A percentile compares a stretch with the other conserved stretches of the same genome.
phyloP scores from a whole-genome alignment of 768 basidiomycete genomes.

The Phaeotremella fagi region DNA sequence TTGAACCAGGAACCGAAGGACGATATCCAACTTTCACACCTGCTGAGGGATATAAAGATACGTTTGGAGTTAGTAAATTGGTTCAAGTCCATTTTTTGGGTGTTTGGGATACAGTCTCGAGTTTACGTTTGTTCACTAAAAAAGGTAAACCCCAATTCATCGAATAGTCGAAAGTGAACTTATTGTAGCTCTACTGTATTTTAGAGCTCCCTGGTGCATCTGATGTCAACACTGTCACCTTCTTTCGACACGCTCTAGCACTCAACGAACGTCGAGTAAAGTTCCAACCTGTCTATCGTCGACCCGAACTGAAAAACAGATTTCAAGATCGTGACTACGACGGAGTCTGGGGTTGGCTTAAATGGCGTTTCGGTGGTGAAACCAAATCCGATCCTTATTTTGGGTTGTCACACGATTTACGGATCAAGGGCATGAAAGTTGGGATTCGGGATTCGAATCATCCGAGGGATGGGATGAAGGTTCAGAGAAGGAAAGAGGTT shows the following conservation, averaged over 20 bases:
- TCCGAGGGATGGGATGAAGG: background rate
- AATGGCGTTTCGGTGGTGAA: background rate
- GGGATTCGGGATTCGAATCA: background rate
- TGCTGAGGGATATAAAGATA: constrained; percentile 7
- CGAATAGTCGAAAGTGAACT: background rate
- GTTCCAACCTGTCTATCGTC: constrained; percentile 30
- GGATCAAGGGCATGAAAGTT: background rate
- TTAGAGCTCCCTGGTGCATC: constrained; percentile 22
- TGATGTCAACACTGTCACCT: constrained; percentile 17
- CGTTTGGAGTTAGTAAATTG: constrained; percentile 15
- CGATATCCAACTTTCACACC: background rate
- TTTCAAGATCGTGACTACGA: background rate
- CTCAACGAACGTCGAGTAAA: constrained; percentile 40
- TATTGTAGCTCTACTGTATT: background rate
- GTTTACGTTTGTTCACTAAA: constrained; percentile 14
- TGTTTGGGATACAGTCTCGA: constrained; percentile 29
- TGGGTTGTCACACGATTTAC: background rate
- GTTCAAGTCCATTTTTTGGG: constrained; percentile 21
- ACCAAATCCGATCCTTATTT: too few relatives aligned
- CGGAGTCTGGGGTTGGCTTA: background rate
- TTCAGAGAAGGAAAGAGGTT: constrained; percentile 5
- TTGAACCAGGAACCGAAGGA: background rate
- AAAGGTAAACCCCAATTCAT: background rate
- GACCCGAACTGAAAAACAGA: background rate
- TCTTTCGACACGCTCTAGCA: constrained; percentile 41